These are phyloP conservation scores for Pelargonium australe DNA, from an alignment of 441 rosid species.

Conservation along the genomic window DNA sequence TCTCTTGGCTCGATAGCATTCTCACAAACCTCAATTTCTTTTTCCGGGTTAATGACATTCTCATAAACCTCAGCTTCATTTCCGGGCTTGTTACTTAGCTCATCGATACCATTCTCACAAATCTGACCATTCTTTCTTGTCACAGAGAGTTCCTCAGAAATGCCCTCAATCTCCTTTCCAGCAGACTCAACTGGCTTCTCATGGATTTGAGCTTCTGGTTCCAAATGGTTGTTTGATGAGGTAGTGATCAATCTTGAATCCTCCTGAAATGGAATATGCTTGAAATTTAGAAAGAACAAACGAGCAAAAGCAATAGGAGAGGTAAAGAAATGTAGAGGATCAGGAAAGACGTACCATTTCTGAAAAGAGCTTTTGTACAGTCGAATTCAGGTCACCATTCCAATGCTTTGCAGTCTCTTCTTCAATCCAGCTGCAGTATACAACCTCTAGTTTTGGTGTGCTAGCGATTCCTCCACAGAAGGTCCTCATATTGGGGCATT, in stretches of 20 bases:
- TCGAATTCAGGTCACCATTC: slow-evolving; percentile 21
- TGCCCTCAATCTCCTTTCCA: too few species aligned
- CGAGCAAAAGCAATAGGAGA: background rate
- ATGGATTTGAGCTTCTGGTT: background rate
- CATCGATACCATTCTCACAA: background rate
- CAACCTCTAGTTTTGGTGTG: slow-evolving; percentile 13
- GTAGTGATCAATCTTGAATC: background rate
- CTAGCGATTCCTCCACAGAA: background rate
- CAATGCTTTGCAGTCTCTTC: background rate
- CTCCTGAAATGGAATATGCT: background rate
- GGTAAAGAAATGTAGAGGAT: background rate
- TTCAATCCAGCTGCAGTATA: background rate
- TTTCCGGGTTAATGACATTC: background rate
- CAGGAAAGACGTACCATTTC: background rate
- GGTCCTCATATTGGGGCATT: background rate
- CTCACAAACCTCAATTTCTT: background rate
- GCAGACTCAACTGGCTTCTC: background rate
- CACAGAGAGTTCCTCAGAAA: background rate
- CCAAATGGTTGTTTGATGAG: background rate
- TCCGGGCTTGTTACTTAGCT: too few species aligned
- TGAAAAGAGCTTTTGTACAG: background rate
- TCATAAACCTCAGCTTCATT: too few species aligned
- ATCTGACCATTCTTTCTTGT: background rate
- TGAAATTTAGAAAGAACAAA: too few species aligned
- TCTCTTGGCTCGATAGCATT: too few species aligned